A percentile compares a stretch with the other conserved stretches of the same genome.
phyloP scores from a whole-genome alignment of 805 yeast species.

The Candida sonorensis region DNA sequence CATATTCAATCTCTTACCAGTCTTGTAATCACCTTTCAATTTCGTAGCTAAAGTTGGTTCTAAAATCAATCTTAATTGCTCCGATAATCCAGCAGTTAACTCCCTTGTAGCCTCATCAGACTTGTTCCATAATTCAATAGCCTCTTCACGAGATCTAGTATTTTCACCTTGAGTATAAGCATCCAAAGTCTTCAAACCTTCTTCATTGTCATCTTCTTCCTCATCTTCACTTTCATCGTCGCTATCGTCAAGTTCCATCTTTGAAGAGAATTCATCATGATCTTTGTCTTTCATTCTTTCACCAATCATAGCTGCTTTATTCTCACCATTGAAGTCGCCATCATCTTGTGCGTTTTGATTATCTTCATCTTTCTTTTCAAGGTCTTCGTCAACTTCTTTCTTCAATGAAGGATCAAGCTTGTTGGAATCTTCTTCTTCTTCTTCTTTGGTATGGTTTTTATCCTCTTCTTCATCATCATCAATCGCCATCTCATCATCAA shows the following conservation, averaged over 20 bases:
- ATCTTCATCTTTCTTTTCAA: slow-evolving; percentile 21
- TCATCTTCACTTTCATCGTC: slow-evolving; percentile 28
- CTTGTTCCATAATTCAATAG: slow-evolving; percentile 72
- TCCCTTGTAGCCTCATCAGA: slow-evolving; percentile 86
- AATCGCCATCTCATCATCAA: slow-evolving; percentile 76
- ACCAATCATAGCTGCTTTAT: slow-evolving; percentile 14
- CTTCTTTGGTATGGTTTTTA: slow-evolving; percentile 27
- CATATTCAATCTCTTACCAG: slow-evolving; percentile 96
- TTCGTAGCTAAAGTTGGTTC: slow-evolving; percentile 98
- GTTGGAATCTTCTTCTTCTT: slow-evolving; percentile 28
- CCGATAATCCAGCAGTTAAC: slow-evolving; percentile 79
- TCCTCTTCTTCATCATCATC: slow-evolving; percentile 54
- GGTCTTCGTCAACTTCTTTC: slow-evolving; percentile 23
- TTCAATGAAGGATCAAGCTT: slow-evolving; percentile 6
- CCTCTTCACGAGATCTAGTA: slow-evolving; percentile 41
- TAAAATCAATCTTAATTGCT: slow-evolving; percentile 83
- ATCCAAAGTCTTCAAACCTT: slow-evolving; percentile 16
- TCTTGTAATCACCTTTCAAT: slow-evolving; percentile 89
- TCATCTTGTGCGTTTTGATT: slow-evolving; percentile 15
- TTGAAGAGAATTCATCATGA: slow-evolving; percentile 43
- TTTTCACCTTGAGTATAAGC: no score
- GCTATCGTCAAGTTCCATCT: slow-evolving; percentile 28
- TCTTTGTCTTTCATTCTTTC: slow-evolving; percentile 16
- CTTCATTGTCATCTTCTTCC: slow-evolving; percentile 14
- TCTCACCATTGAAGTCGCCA: slow-evolving; percentile 13